phyloP scores from a whole-genome alignment of 306 rosid species.

The Datisca glomerata region DNA sequence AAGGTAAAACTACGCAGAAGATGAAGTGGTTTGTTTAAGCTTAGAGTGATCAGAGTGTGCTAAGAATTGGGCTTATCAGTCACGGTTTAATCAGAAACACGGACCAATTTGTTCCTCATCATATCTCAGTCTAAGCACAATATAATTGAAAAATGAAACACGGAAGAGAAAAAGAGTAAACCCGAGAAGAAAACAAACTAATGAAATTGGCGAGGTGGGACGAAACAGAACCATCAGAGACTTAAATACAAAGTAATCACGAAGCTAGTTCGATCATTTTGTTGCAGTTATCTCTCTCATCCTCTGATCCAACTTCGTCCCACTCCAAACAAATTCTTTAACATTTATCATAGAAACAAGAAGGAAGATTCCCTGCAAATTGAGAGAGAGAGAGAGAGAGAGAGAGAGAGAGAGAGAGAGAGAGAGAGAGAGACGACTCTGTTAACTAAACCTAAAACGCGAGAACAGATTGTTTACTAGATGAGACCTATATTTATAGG shows the following conservation, averaged over 20 bases:
- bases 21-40: background rate
- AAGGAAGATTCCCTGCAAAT: background rate
- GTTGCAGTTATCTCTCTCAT: conserved; percentile 14
- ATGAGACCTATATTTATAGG: conserved; percentile 4
- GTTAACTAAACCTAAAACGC: no score
- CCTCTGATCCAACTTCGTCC: conserved; percentile 2
- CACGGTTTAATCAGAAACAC: conserved; percentile 17
- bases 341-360: background rate
- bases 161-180: background rate
- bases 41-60: conserved; percentile 14
- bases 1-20: background rate
- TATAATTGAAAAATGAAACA: background rate
- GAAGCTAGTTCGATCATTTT: conserved; percentile 8
- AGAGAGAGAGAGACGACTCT: background rate
- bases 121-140: conserved; percentile 8
- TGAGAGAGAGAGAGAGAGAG: background rate
- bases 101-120: conserved; percentile 13
- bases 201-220: background rate
- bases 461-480: no score
- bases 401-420: background rate
- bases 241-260: conserved; percentile 15
- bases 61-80: conserved; percentile 4
- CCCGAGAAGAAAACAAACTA: background rate
- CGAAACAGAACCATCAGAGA: conserved; percentile 9
- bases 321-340: background rate